Evolutionary conservation across 2,329 filamentous ascomycete genomes (phyloP).

Genomic region (Talaromyces sp.): DNA sequence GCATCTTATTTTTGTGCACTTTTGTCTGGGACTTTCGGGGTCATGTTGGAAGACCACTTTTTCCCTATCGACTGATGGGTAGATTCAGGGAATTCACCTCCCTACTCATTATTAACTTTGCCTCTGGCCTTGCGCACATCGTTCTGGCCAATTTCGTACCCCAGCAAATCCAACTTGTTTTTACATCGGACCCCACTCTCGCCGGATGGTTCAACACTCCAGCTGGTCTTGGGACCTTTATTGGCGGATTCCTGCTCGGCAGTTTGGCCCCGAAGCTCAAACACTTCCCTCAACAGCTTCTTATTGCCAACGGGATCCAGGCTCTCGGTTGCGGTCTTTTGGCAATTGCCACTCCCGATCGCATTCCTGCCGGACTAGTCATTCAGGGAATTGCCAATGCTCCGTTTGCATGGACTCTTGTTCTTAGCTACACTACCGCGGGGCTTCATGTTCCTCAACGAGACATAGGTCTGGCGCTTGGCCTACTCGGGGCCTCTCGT

Average conservation of each 20-base stretch:
- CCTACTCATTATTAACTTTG: not conserved
- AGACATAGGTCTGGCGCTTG: conserved; percentile 4
- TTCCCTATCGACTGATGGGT: conserved; percentile 2
- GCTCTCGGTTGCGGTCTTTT: not conserved
- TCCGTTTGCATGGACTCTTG: not conserved
- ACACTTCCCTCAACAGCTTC: not conserved
- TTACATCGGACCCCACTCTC: not conserved
- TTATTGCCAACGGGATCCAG: not conserved
- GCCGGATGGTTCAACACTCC: not conserved
- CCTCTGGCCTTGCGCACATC: not conserved
- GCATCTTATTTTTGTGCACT: not conserved
- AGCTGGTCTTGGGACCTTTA: not conserved
- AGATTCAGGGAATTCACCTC: not conserved
- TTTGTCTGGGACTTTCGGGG: conserved; percentile 11
- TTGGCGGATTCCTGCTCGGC: not conserved
- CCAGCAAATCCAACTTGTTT: not conserved
- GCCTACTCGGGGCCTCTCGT: not conserved
- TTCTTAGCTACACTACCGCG: not conserved
- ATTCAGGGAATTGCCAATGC: not conserved
- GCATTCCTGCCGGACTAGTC: not conserved
- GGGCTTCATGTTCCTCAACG: conserved; percentile 5
- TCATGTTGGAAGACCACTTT: not conserved
- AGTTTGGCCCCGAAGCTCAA: not conserved
- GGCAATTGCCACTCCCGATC: not conserved
- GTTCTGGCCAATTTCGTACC: not conserved